Percentiles rank a stretch among this genome's conserved stretches.
These are phyloP conservation scores for Platanthera zijinensis DNA, from an alignment of 106 monocot species.

Conservation along the genomic window DNA sequence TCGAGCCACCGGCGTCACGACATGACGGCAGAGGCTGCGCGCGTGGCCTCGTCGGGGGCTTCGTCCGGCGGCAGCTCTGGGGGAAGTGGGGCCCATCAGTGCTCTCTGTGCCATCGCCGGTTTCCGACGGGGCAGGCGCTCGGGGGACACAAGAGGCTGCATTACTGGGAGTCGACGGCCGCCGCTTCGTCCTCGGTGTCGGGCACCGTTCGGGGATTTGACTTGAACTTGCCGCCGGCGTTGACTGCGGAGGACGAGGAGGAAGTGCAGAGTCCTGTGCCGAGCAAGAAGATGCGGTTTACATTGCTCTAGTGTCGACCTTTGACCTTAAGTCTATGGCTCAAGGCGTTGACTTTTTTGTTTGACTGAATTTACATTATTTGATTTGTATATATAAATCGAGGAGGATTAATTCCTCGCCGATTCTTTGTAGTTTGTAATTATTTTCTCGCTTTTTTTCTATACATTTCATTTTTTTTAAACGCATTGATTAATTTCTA, in stretches of 20 bases:
- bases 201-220: constrained; percentile 6
- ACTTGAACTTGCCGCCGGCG: constrained; percentile 16
- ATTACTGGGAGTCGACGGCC: constrained; percentile 15
- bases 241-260: constrained; percentile 8
- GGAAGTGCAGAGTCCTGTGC: neutral
- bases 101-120: constrained; percentile 10
- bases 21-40: neutral
- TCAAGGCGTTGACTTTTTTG: neutral
- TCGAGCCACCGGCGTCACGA: constrained; percentile 23
- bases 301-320: too few relatives aligned
- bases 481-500: too few relatives aligned
- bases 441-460: too few relatives aligned
- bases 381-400: too few relatives aligned
- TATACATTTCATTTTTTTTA: too few relatives aligned
- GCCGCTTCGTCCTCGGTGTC: neutral
- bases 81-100: constrained; percentile 10
- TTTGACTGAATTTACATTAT: too few relatives aligned
- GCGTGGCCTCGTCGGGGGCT: neutral
- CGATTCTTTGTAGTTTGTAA: too few relatives aligned
- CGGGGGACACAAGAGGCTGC: constrained; percentile 25
- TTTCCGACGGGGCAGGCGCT: constrained; percentile 25
- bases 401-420: too few relatives aligned
- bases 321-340: neutral
- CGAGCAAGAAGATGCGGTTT: neutral
- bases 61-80: neutral